Conservation (phyloP, 1,139 yeast genomes). For the Kurtzmaniella natalensis region DNA sequence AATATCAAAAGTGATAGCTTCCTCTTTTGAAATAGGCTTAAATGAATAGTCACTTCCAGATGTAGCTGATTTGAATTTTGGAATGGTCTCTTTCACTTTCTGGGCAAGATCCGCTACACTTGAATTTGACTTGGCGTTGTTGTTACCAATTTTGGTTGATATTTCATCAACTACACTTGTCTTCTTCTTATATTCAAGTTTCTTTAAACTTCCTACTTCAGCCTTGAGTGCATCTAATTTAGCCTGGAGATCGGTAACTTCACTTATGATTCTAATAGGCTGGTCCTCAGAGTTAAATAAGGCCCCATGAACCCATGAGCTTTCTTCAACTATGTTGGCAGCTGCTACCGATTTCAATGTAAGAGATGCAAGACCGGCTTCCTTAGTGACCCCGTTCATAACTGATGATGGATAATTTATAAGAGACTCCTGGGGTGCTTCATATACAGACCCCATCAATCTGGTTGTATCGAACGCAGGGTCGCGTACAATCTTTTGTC, state of each 20-base stretch:
- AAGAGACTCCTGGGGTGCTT: slow-evolving; percentile 29
- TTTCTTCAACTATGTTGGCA: slow-evolving; percentile 33
- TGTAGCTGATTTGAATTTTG: background rate
- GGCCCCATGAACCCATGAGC: slow-evolving; percentile 27
- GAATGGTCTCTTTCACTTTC: background rate
- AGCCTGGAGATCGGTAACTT: slow-evolving; percentile 15
- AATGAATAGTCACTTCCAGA: background rate
- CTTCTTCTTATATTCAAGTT: background rate
- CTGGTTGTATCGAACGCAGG: slow-evolving; percentile 4
- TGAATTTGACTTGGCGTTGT: background rate
- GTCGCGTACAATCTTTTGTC: slow-evolving; percentile 10
- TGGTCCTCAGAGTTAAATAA: slow-evolving; percentile 12
- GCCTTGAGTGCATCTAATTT: slow-evolving; percentile 15
- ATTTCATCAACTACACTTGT: background rate
- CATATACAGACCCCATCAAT: slow-evolving; percentile 26
- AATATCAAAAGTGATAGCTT: slow-evolving; percentile 1
- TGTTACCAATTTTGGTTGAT: background rate
- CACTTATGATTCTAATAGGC: slow-evolving; percentile 19
- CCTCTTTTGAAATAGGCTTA: background rate
- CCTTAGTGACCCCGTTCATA: slow-evolving; percentile 39
- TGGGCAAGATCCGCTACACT: background rate
- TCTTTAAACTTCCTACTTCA: slow-evolving; percentile 15
- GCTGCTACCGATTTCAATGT: slow-evolving; percentile 42
- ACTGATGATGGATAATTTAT: slow-evolving; percentile 38
- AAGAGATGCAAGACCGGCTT: slow-evolving; percentile 42